phyloP scores from a whole-genome alignment of 2,329 filamentous ascomycete genomes.

The Lasiodiplodia gonubiensis region DNA sequence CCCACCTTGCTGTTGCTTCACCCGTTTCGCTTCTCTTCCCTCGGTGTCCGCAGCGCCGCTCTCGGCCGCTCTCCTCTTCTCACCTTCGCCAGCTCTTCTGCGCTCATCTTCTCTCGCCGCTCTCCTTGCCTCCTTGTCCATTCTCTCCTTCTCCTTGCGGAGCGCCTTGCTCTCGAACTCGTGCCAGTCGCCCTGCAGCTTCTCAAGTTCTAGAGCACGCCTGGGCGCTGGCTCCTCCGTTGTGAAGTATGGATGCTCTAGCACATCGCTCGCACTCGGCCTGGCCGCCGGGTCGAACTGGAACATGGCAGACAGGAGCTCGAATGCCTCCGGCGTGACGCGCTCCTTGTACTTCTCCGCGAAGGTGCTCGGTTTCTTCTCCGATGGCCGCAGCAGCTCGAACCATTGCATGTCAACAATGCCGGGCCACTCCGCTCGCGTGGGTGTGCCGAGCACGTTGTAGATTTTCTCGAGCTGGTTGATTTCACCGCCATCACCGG shows the following conservation, averaged over 20 bases:
- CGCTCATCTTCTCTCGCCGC: conserved; percentile 33
- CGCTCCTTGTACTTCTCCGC: conserved; percentile 80
- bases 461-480: conserved; percentile 98
- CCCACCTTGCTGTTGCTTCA: conserved; percentile 28
- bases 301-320: conserved; percentile 84
- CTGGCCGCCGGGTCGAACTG: conserved; percentile 84
- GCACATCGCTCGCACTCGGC: conserved; percentile 80
- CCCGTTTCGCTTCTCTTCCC: conserved; percentile 40
- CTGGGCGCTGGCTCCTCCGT: conserved; percentile 76
- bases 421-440: conserved; percentile 81
- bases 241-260: conserved; percentile 88
- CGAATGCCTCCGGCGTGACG: conserved; percentile 79
- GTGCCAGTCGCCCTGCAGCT: conserved; percentile 94
- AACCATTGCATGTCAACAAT: conserved; percentile 98
- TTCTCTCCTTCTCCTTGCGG: conserved; percentile 82
- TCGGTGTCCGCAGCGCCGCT: conserved; percentile 36
- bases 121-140: conserved; percentile 61
- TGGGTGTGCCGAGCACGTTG: conserved; percentile 86
- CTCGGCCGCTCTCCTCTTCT: conserved; percentile 42
- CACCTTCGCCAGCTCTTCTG: conserved; percentile 34
- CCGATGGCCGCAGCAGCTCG: conserved; percentile 80
- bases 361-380: conserved; percentile 76
- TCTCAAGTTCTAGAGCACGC: conserved; percentile 81
- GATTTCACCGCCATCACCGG: conserved; percentile 93
- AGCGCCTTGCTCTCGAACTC: conserved; percentile 97